phyloP scores from a whole-genome alignment of 2,329 filamentous ascomycete species.

The Penicillium rolfsii region DNA sequence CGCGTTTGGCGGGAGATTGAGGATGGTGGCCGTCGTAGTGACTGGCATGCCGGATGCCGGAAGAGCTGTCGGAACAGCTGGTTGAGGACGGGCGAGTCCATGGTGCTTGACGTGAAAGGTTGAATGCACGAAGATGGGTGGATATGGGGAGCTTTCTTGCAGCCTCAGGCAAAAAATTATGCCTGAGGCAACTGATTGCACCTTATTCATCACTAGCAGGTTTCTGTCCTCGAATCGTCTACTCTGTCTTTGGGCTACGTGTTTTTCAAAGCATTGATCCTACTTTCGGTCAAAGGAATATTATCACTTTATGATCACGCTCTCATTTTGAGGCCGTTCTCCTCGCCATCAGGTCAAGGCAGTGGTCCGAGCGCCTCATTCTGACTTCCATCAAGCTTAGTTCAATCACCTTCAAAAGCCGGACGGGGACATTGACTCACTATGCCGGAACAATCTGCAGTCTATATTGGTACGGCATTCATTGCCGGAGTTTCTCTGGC shows the following conservation, averaged over 20 bases:
- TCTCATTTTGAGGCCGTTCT: not conserved
- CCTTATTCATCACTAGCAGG: not conserved
- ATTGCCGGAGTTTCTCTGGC: conserved; percentile 75
- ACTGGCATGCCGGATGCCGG: conserved; percentile 68
- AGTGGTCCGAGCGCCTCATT: conserved; percentile 46
- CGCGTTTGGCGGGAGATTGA: conserved; percentile 38
- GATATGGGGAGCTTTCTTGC: conserved; percentile 13
- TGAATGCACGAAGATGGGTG: conserved; percentile 19
- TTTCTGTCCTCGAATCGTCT: not conserved
- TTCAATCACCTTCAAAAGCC: conserved; percentile 13
- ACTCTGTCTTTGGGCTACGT: not conserved
- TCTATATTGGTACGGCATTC: conserved; percentile 73
- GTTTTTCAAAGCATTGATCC: not conserved
- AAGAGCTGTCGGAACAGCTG: conserved; percentile 87
- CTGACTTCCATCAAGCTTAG: conserved; percentile 16
- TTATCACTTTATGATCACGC: not conserved
- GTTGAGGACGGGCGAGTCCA: conserved; percentile 80
- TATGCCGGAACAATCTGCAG: conserved; percentile 39
- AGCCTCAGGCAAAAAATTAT: conserved; percentile 26
- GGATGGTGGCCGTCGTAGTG: conserved; percentile 47
- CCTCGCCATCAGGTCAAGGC: conserved; percentile 13
- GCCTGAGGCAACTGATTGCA: conserved; percentile 9
- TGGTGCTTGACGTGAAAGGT: conserved; percentile 43
- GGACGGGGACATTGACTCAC: conserved; percentile 12
- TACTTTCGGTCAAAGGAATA: not conserved